Percentiles rank a stretch among this genome's conserved stretches.
Conservation (phyloP, 1,284 basidiomycete species). For the Cutaneotrichosporon arboriforme region DNA sequence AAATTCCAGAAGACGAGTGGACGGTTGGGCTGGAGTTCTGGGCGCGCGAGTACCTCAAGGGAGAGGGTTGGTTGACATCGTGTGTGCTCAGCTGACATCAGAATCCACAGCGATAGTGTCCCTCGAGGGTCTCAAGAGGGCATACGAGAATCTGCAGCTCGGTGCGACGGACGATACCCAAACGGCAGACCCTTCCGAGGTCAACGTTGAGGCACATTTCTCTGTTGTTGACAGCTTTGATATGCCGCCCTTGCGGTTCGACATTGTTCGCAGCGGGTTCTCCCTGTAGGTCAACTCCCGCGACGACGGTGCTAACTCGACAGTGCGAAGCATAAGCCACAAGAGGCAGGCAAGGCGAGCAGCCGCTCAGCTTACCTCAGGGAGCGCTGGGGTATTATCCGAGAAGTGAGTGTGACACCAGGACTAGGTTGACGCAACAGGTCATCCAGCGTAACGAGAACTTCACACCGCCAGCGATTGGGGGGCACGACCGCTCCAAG, state of each 20-base stretch:
- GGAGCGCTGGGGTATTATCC: constrained; percentile 78
- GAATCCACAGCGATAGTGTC: constrained; percentile 38
- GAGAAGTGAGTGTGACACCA: constrained; percentile 54
- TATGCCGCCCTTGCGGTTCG: constrained; percentile 90
- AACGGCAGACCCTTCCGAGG: constrained; percentile 54
- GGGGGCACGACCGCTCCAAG: constrained; percentile 73
- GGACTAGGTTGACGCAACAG: constrained; percentile 19
- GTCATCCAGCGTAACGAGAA: constrained; percentile 86
- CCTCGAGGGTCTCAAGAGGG: constrained; percentile 60
- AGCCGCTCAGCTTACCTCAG: constrained; percentile 69
- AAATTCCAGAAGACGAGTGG: constrained; percentile 57
- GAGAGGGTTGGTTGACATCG: constrained; percentile 62
- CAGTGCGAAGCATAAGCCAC: constrained; percentile 54
- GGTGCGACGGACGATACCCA: constrained; percentile 54
- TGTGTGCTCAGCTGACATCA: constrained; percentile 6
- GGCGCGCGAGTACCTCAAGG: constrained; percentile 83
- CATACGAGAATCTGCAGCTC: constrained; percentile 75
- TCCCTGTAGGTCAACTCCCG: constrained; percentile 13
- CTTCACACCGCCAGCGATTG: constrained; percentile 87
- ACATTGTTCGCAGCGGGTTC: constrained; percentile 57
- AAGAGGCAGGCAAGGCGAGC: constrained; percentile 70
- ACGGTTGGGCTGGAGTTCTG: constrained; percentile 68
- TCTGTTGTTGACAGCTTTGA: constrained; percentile 84
- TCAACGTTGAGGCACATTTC: constrained; percentile 80
- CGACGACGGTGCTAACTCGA: not conserved